Evolutionary conservation across 2,329 filamentous ascomycete genomes (phyloP).

Genomic region (Fusarium beomiforme): DNA sequence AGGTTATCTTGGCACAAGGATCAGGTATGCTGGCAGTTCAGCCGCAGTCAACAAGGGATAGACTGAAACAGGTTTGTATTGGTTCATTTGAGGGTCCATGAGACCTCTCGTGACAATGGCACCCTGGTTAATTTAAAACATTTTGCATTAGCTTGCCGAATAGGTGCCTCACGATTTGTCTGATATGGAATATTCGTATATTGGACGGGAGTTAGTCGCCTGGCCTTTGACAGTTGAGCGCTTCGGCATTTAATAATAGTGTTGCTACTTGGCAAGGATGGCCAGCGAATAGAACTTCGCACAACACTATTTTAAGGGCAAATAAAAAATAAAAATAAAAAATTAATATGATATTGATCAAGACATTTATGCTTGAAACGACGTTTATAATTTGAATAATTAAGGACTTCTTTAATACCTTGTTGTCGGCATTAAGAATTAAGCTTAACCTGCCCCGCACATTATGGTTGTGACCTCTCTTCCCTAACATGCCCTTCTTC

Average conservation of each 20-base stretch:
- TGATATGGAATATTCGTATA: conserved; percentile 8
- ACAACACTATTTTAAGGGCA: background rate
- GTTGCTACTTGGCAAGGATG: background rate
- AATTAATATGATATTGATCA: no score
- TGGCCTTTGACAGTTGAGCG: background rate
- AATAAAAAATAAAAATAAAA: background rate
- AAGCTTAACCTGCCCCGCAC: background rate
- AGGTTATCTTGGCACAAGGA: background rate
- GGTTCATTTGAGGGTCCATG: background rate
- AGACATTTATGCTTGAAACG: background rate
- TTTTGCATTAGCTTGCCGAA: background rate
- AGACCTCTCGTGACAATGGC: conserved; percentile 3
- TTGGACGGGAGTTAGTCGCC: background rate
- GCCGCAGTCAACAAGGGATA: conserved; percentile 31
- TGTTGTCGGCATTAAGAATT: background rate
- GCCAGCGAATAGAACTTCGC: no score
- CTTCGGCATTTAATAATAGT: background rate
- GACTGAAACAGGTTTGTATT: conserved; percentile 25
- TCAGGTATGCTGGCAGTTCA: conserved; percentile 4
- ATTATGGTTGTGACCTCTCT: background rate
- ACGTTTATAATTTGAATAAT: background rate
- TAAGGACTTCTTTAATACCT: no score
- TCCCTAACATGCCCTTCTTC: no score
- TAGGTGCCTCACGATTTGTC: background rate
- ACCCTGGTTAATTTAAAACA: background rate